Evolutionary conservation across 768 basidiomycete genomes (phyloP).

Genomic region (Suillus plorans): DNA sequence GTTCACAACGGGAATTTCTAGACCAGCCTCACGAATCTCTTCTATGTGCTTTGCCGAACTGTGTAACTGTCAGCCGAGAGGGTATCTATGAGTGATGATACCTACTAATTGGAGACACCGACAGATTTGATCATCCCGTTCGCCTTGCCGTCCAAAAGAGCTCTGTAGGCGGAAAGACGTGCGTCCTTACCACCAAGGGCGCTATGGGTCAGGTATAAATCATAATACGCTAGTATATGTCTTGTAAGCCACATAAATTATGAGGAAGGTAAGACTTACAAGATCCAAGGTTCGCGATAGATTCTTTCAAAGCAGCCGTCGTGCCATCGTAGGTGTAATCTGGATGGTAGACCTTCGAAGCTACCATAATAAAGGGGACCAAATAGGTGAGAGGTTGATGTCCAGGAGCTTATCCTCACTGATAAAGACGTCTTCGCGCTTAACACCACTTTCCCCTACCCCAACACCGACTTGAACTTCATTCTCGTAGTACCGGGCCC

Average conservation of each 20-base stretch:
- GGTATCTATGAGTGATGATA: background rate
- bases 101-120: conserved; percentile 78
- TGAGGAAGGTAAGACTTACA: conserved; percentile 35
- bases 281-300: conserved; percentile 49
- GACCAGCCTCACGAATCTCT: conserved; percentile 61
- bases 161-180: conserved; percentile 64
- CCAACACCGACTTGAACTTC: conserved; percentile 56
- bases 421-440: conserved; percentile 57
- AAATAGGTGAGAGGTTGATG: background rate
- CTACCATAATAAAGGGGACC: background rate
- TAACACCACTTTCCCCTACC: conserved; percentile 47
- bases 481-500: conserved; percentile 61
- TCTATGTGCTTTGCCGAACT: conserved; percentile 67
- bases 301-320: conserved; percentile 52
- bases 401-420: conserved; percentile 35
- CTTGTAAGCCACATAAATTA: background rate
- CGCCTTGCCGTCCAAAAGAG: conserved; percentile 55
- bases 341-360: conserved; percentile 8
- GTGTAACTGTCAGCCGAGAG: background rate
- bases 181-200: conserved; percentile 54
- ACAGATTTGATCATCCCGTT: conserved; percentile 60
- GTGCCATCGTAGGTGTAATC: conserved; percentile 45
- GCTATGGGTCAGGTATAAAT: conserved; percentile 73
- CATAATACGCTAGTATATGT: conserved; percentile 47
- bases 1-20: conserved; percentile 65